Evolutionary conservation across 1,284 basidiomycete species (phyloP), one percentile per base, ranked within the genome.

Genomic region (Spongiforma sp.): DNA sequence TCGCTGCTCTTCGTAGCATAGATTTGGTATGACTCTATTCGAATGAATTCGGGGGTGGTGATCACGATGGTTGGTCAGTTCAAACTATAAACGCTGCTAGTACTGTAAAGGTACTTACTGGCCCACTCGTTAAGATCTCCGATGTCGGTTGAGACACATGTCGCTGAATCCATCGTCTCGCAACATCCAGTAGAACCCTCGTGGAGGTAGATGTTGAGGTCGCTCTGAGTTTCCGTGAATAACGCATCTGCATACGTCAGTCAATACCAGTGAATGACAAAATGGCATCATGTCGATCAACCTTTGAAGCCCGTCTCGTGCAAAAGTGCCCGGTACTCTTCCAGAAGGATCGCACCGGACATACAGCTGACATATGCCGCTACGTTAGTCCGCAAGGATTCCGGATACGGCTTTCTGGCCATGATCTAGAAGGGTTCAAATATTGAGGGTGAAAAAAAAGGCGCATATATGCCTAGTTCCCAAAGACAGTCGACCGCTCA

Each of bases 321-420:
- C 39, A 86, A 64, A 33, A 84, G 55, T 5, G 62, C 52, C 48
- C 72, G 64, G 63, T 84, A 86, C 32, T 80, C 75, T 9, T 76
- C 71, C 2, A 78, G 54, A 15, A 71, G 63, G 46, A 83, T 76
- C 10, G 83, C 81, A 19, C 84, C 83, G 0, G 80, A 74, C 33
- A 86, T 78, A 65, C 83, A 86, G 10, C 75, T 77, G 5, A 83
- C 72, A 61, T 83, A 81, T 3, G 78, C 71, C 2, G 69, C 69
- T n/a, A 83, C 61, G 54, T 84, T 78, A 10, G 79, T 72, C 54
- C 73, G 75, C 63, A 86, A 75, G 21, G 77, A 62, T 4, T 79
- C 77, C 2, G 84, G 78, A 24, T 86, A 73, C 1, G 73, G 65
- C 21, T 77, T 76, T 66, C 77, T 82, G 10, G 82, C 83, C 9